Percentiles rank a stretch among this genome's conserved stretches.
Conservation (phyloP, 129 eudicot genomes). For the sunflower (Helianthus annuus) region DNA sequence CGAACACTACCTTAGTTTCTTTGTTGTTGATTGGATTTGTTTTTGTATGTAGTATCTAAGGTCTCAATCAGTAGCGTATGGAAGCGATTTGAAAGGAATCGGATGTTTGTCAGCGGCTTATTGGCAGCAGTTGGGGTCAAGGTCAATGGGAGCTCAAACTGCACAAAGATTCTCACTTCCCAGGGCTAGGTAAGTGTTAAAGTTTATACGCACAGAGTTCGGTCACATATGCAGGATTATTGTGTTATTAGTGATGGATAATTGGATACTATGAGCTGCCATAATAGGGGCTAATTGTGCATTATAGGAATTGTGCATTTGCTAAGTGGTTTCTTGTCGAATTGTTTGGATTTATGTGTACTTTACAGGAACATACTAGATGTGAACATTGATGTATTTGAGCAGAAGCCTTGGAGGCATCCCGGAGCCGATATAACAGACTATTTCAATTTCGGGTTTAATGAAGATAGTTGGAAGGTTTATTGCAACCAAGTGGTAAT, state of each 20-base stretch:
- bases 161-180: constrained; percentile 58
- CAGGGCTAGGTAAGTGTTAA: constrained; percentile 46
- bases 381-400: constrained; percentile 59
- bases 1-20: not conserved
- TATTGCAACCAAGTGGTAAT: constrained; percentile 71
- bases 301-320: not conserved
- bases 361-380: constrained; percentile 70
- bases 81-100: constrained; percentile 32
- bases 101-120: constrained; percentile 33
- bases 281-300: not conserved
- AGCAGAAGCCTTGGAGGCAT: constrained; percentile 65
- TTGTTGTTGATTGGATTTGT: constrained; percentile 6
- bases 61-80: constrained; percentile 31
- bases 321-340: constrained; percentile 4
- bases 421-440: constrained; percentile 66
- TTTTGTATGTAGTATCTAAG: constrained; percentile 40
- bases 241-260: no score
- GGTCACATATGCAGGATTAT: no score
- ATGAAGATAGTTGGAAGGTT: constrained; percentile 69
- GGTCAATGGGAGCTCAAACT: constrained; percentile 34
- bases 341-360: constrained; percentile 5
- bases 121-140: constrained; percentile 33
- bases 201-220: constrained; percentile 1
- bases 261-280: no score
- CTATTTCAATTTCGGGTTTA: constrained; percentile 72